These are phyloP conservation scores for Cryptococcus sp. DNA, from an alignment of 1,284 basidiomycete species.

Conservation along the genomic window DNA sequence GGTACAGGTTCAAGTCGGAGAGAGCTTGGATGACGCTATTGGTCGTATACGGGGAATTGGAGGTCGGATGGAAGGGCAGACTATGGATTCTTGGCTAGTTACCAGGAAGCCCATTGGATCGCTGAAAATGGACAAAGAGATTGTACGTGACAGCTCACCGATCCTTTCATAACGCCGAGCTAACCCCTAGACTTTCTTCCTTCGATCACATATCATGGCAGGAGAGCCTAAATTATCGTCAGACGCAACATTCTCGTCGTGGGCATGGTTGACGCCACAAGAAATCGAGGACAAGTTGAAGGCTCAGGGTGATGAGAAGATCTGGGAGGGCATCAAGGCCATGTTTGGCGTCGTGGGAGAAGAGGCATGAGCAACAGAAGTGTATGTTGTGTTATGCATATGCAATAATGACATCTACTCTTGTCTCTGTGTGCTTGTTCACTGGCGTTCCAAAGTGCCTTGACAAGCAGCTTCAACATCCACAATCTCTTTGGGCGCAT, in stretches of 20 bases:
- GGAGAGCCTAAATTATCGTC: constrained; percentile 36
- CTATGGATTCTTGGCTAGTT: constrained; percentile 47
- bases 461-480: constrained; percentile 86
- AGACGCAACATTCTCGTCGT: constrained; percentile 22
- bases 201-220: constrained; percentile 45
- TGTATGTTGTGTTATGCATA: no score
- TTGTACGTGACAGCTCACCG: constrained; percentile 24
- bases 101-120: constrained; percentile 45
- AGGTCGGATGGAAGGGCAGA: constrained; percentile 33
- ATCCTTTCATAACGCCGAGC: not conserved
- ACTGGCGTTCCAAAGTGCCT: constrained; percentile 48
- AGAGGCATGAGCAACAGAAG: not conserved
- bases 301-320: constrained; percentile 33
- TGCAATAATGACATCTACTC: no score
- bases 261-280: constrained; percentile 39
- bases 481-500: constrained; percentile 82
- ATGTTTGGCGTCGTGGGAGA: constrained; percentile 31
- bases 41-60: constrained; percentile 27
- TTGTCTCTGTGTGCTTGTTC: no score
- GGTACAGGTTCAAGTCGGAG: constrained; percentile 23
- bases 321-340: constrained; percentile 38
- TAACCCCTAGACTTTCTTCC: constrained; percentile 48
- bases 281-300: constrained; percentile 35
- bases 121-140: constrained; percentile 26
- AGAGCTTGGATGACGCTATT: constrained; percentile 41